Percentiles rank a stretch among this genome's conserved stretches.
Evolutionary conservation across 768 basidiomycete species (phyloP).

Genomic region (Cystofilobasidium ferigula): DNA sequence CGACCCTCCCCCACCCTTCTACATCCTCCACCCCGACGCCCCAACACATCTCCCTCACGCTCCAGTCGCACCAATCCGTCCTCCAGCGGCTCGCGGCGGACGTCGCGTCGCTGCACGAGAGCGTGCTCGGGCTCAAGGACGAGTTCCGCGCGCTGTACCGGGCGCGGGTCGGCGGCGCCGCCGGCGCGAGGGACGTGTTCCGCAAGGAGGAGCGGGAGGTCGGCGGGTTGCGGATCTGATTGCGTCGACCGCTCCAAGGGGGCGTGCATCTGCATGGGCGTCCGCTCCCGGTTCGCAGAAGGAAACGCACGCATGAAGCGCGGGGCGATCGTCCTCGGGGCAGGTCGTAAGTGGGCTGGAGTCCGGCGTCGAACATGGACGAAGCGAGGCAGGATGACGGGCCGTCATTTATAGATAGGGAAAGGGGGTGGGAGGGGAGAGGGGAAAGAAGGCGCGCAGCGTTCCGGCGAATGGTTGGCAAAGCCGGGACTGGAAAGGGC

Average conservation of each 20-base stretch:
- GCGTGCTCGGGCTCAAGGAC: conserved; percentile 5
- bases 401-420: no score
- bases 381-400: no score
- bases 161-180: not conserved
- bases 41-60: conserved; percentile 9
- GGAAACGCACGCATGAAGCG: no score
- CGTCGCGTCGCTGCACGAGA: conserved; percentile 6
- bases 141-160: conserved; percentile 14
- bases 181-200: not conserved
- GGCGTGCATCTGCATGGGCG: no score
- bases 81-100: conserved; percentile 17
- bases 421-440: not conserved
- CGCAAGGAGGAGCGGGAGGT: not conserved
- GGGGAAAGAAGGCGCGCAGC: no score
- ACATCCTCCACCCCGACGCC: conserved; percentile 8
- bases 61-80: conserved; percentile 16
- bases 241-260: no score
- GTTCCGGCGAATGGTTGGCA: no score
- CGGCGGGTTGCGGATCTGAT: not conserved
- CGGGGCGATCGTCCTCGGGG: no score
- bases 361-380: no score
- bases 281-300: no score
- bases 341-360: no score
- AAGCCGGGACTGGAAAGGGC: conserved; percentile 1
- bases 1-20: conserved; percentile 1